Evolutionary conservation across 768 basidiomycete genomes (phyloP), one percentile per base, ranked within the genome.

Genomic region (Goffeauzyma gilvescens): DNA sequence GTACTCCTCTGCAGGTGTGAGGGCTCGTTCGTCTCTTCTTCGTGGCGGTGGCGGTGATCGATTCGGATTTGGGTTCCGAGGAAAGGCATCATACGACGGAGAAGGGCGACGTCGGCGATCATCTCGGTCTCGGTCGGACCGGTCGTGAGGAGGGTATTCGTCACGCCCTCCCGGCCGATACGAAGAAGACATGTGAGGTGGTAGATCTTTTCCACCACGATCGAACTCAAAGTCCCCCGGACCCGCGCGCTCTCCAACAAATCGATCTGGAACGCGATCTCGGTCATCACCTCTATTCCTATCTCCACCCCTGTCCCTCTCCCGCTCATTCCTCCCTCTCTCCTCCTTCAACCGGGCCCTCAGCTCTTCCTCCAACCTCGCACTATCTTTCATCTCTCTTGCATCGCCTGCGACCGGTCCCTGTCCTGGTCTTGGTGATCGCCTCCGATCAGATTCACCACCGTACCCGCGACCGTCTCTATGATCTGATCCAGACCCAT

Each of bases 371-470:
- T 18, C 39, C 23, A 14, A 5, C 26, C 37, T 30, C 32, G 35
- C 37, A 21, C 37, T 34, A 32, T 31, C 40, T 17, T 37, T 38
- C 6, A 10, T 14, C 41, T 34, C 7, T 34, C 32, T 22, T n/a
- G 13, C 5, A 13, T 13, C 20, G 17, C 15, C 9, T 23, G 28
- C 45, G 15, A 23, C 18, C 20, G 21, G n/a, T 39, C 41, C 18
- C 46, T 47, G 39, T 35, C 25, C 15, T 12, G 33, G 38, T 18
- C 46, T 24, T 17, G 55, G 46, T 32, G 54, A 47, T 13, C 34
- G 41, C 17, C 45, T 33, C 9, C 54, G 44, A 32, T 53, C 51
- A 41, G 54, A 50, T 42, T 56, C 55, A 1, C 51, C 21, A n/a
- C n/a, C n/a, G n/a, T n/a, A n/a, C n/a, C n/a, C n/a, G n/a, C n/a